Evolutionary conservation across 2,329 filamentous ascomycete species (phyloP).

Genomic region (Neospermospora avenae): DNA sequence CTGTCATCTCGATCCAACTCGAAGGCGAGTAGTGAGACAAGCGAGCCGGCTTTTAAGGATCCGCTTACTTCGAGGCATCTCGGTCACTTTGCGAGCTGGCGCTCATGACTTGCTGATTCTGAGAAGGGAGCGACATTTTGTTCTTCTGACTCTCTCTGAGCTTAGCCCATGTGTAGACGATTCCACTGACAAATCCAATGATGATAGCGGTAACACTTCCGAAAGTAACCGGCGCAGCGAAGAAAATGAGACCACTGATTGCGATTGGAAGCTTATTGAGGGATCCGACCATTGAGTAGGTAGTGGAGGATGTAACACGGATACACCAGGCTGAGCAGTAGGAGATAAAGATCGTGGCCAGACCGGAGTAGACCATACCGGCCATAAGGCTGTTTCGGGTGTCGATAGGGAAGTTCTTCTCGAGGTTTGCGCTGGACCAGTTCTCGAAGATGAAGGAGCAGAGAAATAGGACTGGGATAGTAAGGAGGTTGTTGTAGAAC

Average conservation of each 20-base stretch:
- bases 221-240: conserved; percentile 88
- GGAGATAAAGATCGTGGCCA: conserved; percentile 96
- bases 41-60: neutral
- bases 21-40: conserved; percentile 2
- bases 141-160: conserved; percentile 69
- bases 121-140: conserved; percentile 66
- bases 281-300: conserved; percentile 97
- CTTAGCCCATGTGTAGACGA: conserved; percentile 87
- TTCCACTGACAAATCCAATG: conserved; percentile 85
- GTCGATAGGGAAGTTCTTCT: conserved; percentile 82
- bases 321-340: conserved; percentile 99
- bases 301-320: conserved; percentile 93
- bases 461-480: conserved; percentile 84
- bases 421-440: conserved; percentile 83
- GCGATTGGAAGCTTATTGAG: conserved; percentile 98
- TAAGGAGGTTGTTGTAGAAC: conserved; percentile 99
- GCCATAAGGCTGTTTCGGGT: conserved; percentile 75
- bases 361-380: conserved; percentile 91
- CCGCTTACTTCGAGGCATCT: conserved; percentile 63
- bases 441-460: conserved; percentile 83
- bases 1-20: neutral
- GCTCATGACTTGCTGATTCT: conserved; percentile 66
- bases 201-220: conserved; percentile 89
- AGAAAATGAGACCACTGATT: conserved; percentile 89
- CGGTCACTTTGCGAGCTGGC: conserved; percentile 88